Base-by-base conservation (phyloP, 164 flowering plant species). In the Tinospora cordifolia region DNA sequence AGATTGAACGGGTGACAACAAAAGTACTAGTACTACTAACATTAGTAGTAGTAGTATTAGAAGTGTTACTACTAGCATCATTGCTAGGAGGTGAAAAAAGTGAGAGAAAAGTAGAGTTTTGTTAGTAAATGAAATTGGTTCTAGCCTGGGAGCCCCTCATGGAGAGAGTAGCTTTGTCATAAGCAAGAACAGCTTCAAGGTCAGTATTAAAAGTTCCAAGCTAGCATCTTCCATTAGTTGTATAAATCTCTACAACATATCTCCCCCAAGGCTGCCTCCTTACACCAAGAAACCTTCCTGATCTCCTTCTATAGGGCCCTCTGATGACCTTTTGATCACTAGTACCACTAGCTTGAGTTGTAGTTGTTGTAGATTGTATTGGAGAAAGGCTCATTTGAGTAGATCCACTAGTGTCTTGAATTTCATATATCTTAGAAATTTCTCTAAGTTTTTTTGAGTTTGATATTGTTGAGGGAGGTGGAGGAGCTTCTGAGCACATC, bases 121-220 rank as follows among this genome's bases (percentile, higher is more conserved):
- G 81, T 71, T 91, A 65, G 87, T 93, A 93, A 2, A 88, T 71
- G 79, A 93, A 93, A 79, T 93, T 93, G 68, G 98, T 93, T 79
- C 93, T 86, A 25, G 98, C 98, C 81, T 93, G 90, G 8, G 87
- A 78, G 65, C 98, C 98, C 71, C 89, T 91, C 84, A 93, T 91
- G 58, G 91, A 86, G n/a, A 93, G 84, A 22, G 98, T 96, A 73
- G 98, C 98, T 46, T 90, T 88, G 69, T 91, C 98, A 84, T 93
- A 93, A 77, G 97, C 98, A 49, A 93, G 83, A 59, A 97, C 98
- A 7, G 98, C 98, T 82, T 93, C 97, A 68, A 90, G 96, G 3
- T 97, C 98, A 71, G 96, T 90, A 78, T 93, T 96, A 77, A 93
- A 93, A 0, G 98, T 93, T 6, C 98, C 98, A 40, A 93, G 89